Percentiles rank a stretch among this genome's conserved stretches.
Evolutionary conservation across 2,329 filamentous ascomycete genomes (phyloP).

Genomic region (Hymenoscyphus infarciens): DNA sequence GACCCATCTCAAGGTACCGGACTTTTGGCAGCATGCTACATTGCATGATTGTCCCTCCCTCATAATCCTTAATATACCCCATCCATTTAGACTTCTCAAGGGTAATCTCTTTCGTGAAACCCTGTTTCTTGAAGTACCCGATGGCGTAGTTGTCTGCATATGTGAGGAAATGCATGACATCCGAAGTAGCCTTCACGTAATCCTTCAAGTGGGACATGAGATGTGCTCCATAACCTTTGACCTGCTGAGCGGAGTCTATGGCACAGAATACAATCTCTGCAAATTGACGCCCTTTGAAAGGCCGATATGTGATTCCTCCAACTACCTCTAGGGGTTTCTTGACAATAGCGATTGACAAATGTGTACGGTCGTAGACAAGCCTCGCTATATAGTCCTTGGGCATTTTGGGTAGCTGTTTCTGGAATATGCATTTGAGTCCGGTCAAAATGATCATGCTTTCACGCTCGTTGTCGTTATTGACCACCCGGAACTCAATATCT

Average conservation of each 20-base stretch:
- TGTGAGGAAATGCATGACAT: constrained; percentile 97
- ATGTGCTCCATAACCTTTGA: constrained; percentile 97
- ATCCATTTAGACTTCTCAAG: constrained; percentile 90
- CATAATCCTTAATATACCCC: constrained; percentile 99
- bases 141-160: constrained; percentile 99
- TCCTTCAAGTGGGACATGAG: constrained; percentile 98
- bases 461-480: constrained; percentile 89
- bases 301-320: constrained; percentile 92
- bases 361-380: constrained; percentile 93
- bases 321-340: constrained; percentile 96
- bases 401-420: constrained; percentile 98
- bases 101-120: constrained; percentile 97
- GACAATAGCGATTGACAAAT: constrained; percentile 94
- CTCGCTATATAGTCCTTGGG: constrained; percentile 98
- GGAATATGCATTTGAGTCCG: constrained; percentile 94
- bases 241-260: constrained; percentile 95
- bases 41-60: constrained; percentile 98
- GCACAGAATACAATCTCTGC: constrained; percentile 99
- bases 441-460: constrained; percentile 93
- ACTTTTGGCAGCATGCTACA: constrained; percentile 95
- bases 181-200: constrained; percentile 94
- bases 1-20: constrained; percentile 85
- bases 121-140: constrained; percentile 98
- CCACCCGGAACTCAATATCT: constrained; percentile 94
- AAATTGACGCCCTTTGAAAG: constrained; percentile 87